Conservation (phyloP, 352 stramenopile species). For the Phytopythium sindhum region DNA sequence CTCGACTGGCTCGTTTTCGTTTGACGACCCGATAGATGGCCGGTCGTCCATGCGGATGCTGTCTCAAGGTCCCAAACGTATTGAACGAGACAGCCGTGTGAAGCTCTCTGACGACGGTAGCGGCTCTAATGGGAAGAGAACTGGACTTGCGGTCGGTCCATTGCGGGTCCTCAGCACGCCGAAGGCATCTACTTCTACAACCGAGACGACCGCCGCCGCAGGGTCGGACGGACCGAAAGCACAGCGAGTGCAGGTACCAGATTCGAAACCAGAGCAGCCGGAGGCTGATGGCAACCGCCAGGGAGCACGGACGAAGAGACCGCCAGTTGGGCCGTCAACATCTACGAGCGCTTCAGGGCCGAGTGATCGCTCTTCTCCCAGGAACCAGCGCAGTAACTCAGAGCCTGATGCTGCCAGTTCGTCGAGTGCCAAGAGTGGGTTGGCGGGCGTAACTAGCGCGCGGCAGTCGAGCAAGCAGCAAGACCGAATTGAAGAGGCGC, state of each 20-base stretch:
- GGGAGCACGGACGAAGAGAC: background rate
- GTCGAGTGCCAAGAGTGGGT: background rate
- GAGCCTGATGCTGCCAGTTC: background rate
- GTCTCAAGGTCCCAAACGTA: slow-evolving; percentile 34
- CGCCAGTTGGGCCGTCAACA: background rate
- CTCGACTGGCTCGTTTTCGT: slow-evolving; percentile 3
- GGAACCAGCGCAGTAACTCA: background rate
- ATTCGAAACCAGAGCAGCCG: background rate
- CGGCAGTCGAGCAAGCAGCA: slow-evolving; percentile 2
- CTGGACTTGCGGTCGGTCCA: slow-evolving; percentile 18
- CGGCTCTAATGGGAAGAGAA: slow-evolving; percentile 10
- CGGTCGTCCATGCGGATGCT: slow-evolving; percentile 25
- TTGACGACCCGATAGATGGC: slow-evolving; percentile 5
- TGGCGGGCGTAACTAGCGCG: background rate
- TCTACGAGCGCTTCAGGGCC: background rate
- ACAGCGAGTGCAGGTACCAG: slow-evolving; percentile 2
- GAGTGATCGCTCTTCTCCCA: background rate
- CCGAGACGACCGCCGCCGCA: slow-evolving; percentile 27
- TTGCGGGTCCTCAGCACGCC: slow-evolving; percentile 34
- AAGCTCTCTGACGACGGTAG: slow-evolving; percentile 23
- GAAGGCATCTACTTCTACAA: slow-evolving; percentile 18
- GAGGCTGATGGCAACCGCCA: background rate
- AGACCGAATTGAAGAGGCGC: slow-evolving; percentile 53
- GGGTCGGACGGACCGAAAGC: slow-evolving; percentile 16
- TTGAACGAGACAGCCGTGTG: slow-evolving; percentile 27